Conservation (phyloP, 208 protist species). For the Lotmaria passim region DNA sequence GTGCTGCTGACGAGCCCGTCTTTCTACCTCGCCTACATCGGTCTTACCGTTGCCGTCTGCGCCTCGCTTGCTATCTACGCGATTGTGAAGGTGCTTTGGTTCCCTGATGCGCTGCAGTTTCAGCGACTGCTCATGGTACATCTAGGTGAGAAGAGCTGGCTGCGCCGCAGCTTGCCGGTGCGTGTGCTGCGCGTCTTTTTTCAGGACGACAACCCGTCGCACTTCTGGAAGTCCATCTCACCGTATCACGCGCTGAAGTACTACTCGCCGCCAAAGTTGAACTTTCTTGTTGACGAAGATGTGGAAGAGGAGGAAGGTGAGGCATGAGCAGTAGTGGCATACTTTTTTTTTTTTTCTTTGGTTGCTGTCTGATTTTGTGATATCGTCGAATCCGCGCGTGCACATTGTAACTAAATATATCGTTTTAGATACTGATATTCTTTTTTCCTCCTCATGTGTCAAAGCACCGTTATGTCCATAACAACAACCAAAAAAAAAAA, state of each 20-base stretch:
- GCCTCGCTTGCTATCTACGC: conserved; percentile 59
- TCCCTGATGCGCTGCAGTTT: conserved; percentile 69
- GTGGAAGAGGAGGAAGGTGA: conserved; percentile 8
- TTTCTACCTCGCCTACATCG: conserved; percentile 71
- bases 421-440: no score
- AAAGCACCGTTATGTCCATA: no score
- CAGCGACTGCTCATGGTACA: conserved; percentile 44
- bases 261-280: conserved; percentile 24
- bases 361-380: no score
- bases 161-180: conserved; percentile 13
- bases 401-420: no score
- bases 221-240: conserved; percentile 59
- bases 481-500: no score
- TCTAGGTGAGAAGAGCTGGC: conserved; percentile 21
- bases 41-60: conserved; percentile 41
- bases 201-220: conserved; percentile 55
- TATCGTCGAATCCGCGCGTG: no score
- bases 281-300: conserved; percentile 18
- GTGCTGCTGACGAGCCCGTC: conserved; percentile 45
- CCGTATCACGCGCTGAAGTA: conserved; percentile 39
- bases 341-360: not conserved
- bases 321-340: not conserved
- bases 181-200: conserved; percentile 43
- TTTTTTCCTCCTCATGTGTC: no score
- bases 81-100: conserved; percentile 60